These are phyloP conservation scores for Fusarium burgessii DNA, from an alignment of 2,329 filamentous ascomycete species.

Conservation along the genomic window DNA sequence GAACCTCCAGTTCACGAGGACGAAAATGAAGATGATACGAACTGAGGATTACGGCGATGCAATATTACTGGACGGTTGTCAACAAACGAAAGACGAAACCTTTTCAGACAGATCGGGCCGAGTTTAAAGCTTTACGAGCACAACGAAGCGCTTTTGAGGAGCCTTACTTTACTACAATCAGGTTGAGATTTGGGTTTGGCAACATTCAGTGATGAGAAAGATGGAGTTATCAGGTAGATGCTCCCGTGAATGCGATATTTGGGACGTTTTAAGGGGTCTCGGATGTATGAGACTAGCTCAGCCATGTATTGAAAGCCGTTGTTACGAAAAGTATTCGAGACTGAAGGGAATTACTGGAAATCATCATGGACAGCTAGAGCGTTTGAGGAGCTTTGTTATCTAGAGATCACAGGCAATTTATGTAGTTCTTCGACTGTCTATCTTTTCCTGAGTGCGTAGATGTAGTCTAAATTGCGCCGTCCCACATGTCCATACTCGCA, in stretches of 20 bases:
- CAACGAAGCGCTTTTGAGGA: too few species aligned
- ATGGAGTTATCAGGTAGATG: background rate
- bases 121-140: too few species aligned
- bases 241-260: background rate
- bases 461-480: background rate
- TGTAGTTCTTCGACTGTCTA: background rate
- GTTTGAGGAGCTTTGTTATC: background rate
- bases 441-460: background rate
- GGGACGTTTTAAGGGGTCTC: background rate
- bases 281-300: background rate
- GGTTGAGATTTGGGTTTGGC: background rate
- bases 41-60: background rate
- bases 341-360: background rate
- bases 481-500: background rate
- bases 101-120: too few species aligned
- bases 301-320: background rate
- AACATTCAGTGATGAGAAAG: background rate
- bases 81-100: too few species aligned
- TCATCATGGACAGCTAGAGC: background rate
- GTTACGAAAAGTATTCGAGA: background rate
- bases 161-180: background rate
- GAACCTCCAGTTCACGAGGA: too few species aligned
- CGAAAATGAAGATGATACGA: background rate
- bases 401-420: background rate
- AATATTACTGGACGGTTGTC: too few species aligned